phyloP scores from a whole-genome alignment of 1,139 yeast species.

The Geotrichum fermentans region DNA sequence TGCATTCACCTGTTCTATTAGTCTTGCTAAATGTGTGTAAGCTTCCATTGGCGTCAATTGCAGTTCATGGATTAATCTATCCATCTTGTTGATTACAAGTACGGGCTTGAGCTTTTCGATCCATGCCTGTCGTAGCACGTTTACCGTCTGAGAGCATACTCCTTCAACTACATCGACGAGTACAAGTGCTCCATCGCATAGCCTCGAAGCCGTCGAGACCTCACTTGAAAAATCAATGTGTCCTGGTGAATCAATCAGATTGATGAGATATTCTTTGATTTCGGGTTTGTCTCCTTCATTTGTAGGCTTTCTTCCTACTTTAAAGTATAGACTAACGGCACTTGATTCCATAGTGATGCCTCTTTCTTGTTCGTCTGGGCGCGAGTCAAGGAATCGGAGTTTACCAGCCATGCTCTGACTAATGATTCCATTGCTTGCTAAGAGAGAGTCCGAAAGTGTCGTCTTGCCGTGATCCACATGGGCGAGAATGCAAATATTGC shows the following conservation, averaged over 20 bases:
- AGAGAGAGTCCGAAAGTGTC: slow-evolving; percentile 81
- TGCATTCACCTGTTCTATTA: slow-evolving; percentile 90
- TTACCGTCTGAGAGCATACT: slow-evolving; percentile 93
- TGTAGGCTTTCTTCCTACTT: slow-evolving; percentile 26
- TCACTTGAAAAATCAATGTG: slow-evolving; percentile 96
- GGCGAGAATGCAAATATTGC: slow-evolving; percentile 93
- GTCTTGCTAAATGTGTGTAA: slow-evolving; percentile 66
- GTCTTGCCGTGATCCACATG: slow-evolving; percentile 99
- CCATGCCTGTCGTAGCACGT: slow-evolving; percentile 95
- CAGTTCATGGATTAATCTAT: slow-evolving; percentile 76
- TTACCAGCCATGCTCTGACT: slow-evolving; percentile 95
- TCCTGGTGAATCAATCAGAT: slow-evolving; percentile 96
- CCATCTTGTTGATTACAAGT: slow-evolving; percentile 88
- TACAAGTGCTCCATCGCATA: slow-evolving; percentile 95
- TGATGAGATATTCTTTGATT: slow-evolving; percentile 75
- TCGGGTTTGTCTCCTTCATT: slow-evolving; percentile 36
- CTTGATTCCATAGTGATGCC: slow-evolving; percentile 98
- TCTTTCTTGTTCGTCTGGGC: slow-evolving; percentile 92
- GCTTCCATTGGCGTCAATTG: slow-evolving; percentile 83
- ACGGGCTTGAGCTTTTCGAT: slow-evolving; percentile 83
- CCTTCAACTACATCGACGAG: slow-evolving; percentile 90
- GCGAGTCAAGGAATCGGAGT: slow-evolving; percentile 82
- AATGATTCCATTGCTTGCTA: slow-evolving; percentile 94
- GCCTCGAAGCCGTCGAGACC: slow-evolving; percentile 89
- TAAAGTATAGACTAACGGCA: slow-evolving; percentile 84